These are phyloP conservation scores for Aspergillus haitiensis DNA, from an alignment of 495 filamentous ascomycete species.

Conservation along the genomic window DNA sequence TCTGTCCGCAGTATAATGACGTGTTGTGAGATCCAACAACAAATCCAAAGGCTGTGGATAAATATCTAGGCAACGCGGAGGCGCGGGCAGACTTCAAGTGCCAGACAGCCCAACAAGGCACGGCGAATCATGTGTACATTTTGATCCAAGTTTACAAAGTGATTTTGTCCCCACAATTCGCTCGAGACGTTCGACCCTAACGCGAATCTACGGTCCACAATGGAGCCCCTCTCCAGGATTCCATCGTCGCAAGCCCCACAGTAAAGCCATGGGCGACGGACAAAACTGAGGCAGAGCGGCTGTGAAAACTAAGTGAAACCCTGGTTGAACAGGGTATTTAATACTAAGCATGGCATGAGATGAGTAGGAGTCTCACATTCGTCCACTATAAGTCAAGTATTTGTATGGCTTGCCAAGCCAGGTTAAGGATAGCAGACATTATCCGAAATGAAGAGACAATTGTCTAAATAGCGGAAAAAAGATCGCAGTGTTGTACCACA, in stretches of 20 bases:
- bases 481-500: no score
- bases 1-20: not conserved
- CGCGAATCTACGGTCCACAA: conserved; percentile 4
- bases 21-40: not conserved
- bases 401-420: no score
- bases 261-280: conserved; percentile 9
- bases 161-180: conserved; percentile 8
- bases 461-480: no score
- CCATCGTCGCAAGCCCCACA: conserved; percentile 1
- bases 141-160: conserved; percentile 54
- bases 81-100: conserved; percentile 33
- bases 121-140: conserved; percentile 56
- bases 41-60: conserved; percentile 17
- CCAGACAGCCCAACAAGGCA: conserved; percentile 54
- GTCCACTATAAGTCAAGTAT: no score
- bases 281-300: conserved; percentile 6
- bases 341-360: not conserved
- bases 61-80: conserved; percentile 25
- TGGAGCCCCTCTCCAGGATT: conserved; percentile 11
- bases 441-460: no score
- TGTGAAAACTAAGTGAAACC: conserved; percentile 14
- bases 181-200: not conserved
- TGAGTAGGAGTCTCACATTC: no score
- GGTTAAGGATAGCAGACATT: no score
- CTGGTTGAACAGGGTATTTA: not conserved